A percentile compares a stretch with the other conserved stretches of the same genome.
Conservation (phyloP, 345 rosid genomes). For the Mangifera indica region DNA sequence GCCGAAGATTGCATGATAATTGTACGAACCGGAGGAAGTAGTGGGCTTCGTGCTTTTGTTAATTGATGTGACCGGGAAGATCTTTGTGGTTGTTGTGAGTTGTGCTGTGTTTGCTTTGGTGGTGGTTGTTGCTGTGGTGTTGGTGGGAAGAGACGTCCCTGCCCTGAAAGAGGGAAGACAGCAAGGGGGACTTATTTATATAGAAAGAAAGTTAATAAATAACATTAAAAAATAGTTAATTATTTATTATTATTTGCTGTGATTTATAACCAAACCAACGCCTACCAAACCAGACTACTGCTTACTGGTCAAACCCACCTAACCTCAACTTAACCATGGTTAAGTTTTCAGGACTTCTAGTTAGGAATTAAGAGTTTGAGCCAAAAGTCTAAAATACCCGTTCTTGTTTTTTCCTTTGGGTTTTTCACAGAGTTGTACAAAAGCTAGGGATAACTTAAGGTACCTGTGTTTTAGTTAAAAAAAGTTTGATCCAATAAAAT, state of each 20-base stretch:
- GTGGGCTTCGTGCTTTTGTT: no score
- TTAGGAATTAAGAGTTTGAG: no score
- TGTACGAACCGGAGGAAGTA: neutral
- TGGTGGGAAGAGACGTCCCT: conserved; percentile 37
- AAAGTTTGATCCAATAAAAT: no score
- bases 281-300: conserved; percentile 70
- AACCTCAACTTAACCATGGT: conserved; percentile 44
- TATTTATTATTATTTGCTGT: no score
- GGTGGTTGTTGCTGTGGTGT: conserved; percentile 41
- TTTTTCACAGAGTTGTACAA: neutral
- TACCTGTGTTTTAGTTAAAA: no score
- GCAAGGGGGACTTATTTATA: neutral
- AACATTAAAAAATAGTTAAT: no score
- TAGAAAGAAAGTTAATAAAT: no score
- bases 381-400: neutral
- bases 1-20: conserved; percentile 16
- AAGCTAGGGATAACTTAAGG: no score
- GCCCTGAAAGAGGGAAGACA: conserved; percentile 15
- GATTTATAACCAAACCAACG: conserved; percentile 28
- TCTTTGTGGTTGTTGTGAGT: conserved; percentile 5
- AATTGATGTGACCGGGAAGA: neutral
- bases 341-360: neutral
- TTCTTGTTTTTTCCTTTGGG: neutral
- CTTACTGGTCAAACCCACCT: conserved; percentile 52
- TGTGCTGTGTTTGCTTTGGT: conserved; percentile 13